phyloP scores from a whole-genome alignment of 2,329 filamentous ascomycete species.

The Diaporthe batatas region DNA sequence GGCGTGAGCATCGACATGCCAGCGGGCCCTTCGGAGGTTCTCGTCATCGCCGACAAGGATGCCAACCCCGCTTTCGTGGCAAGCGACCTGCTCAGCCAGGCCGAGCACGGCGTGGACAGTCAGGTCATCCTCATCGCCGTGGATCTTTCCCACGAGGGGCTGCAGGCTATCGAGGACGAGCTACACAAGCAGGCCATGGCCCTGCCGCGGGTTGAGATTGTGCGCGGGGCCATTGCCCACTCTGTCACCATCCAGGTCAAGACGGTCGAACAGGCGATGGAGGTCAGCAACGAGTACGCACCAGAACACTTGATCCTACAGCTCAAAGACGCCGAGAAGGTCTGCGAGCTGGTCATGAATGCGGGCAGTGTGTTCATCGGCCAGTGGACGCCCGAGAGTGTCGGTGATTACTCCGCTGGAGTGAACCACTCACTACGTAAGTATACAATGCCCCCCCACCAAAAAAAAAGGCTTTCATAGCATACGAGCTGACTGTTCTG shows the following conservation, averaged over 20 bases:
- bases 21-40: conserved; percentile 93
- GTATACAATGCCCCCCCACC: conserved; percentile 55
- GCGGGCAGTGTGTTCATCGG: conserved; percentile 97
- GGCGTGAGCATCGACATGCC: conserved; percentile 99
- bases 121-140: conserved; percentile 94
- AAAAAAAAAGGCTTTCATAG: neutral
- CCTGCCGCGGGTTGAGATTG: conserved; percentile 92
- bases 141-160: conserved; percentile 78
- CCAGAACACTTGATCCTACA: conserved; percentile 97
- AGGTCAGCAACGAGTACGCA: conserved; percentile 91
- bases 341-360: conserved; percentile 86
- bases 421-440: conserved; percentile 98
- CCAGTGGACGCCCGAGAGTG: conserved; percentile 96
- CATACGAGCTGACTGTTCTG: conserved; percentile 31
- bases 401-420: conserved; percentile 97
- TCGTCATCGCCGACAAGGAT: conserved; percentile 92
- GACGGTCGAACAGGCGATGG: conserved; percentile 79
- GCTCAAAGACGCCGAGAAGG: conserved; percentile 79
- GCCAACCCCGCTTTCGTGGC: conserved; percentile 96
- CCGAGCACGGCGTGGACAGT: conserved; percentile 95
- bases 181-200: conserved; percentile 88
- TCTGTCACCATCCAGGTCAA: conserved; percentile 87
- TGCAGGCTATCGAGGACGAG: conserved; percentile 90
- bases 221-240: conserved; percentile 89
- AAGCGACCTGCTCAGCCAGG: conserved; percentile 93